A percentile compares a stretch with the other conserved stretches of the same genome.
Evolutionary conservation across 179 eudicot species (phyloP).

Genomic region (Beta corolliflora): DNA sequence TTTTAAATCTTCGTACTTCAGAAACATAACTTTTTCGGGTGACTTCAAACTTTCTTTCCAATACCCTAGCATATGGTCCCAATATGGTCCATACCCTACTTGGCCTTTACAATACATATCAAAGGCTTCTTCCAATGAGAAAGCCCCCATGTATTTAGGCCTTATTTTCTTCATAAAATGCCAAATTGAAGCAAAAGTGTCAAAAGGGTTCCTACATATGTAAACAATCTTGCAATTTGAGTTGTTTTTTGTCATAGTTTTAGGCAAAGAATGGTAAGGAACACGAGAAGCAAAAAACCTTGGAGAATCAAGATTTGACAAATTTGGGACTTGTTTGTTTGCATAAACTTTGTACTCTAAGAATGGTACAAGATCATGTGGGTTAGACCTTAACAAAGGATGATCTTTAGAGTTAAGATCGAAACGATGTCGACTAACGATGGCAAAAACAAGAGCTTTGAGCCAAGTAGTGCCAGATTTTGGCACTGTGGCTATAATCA

Average conservation of each 20-base stretch:
- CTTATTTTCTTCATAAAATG: conserved; percentile 41
- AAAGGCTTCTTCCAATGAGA: conserved; percentile 53
- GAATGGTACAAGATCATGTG: conserved; percentile 66
- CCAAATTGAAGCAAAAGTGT: conserved; percentile 57
- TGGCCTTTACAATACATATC: conserved; percentile 53
- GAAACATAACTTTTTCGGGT: conserved; percentile 56
- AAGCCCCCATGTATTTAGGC: conserved; percentile 31
- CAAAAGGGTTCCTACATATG: conserved; percentile 57
- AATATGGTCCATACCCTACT: conserved; percentile 53
- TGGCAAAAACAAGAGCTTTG: conserved; percentile 44
- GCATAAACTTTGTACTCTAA: conserved; percentile 53
- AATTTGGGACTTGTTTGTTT: conserved; percentile 26
- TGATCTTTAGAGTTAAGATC: conserved; percentile 13
- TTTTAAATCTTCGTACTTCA: conserved; percentile 65
- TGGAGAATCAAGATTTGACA: conserved; percentile 27
- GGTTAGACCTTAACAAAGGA: conserved; percentile 51
- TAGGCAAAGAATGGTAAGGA: conserved; percentile 45
- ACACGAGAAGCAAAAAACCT: conserved; percentile 52
- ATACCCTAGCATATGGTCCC: conserved; percentile 56
- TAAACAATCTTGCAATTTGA: conserved; percentile 50
- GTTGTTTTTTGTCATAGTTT: conserved; percentile 22
- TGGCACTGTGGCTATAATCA: conserved; percentile 42
- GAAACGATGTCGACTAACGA: conserved; percentile 25
- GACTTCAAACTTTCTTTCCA: conserved; percentile 43
- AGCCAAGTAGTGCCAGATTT: conserved; percentile 66